Evolutionary conservation across 805 yeast species (phyloP), one percentile per base, ranked within the genome.

Genomic region (Kuraishia ogatae): DNA sequence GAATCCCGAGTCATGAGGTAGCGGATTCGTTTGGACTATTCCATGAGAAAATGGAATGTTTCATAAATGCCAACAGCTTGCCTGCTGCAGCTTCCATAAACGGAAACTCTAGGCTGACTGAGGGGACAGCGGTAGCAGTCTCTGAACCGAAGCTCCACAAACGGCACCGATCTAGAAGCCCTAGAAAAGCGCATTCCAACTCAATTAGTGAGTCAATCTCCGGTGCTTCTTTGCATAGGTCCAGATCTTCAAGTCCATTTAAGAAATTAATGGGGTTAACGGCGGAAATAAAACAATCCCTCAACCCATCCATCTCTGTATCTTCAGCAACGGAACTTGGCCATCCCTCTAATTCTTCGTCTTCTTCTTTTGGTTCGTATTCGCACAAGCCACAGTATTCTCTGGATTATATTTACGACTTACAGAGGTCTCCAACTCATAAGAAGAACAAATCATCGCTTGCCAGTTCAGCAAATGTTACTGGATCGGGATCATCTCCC

Each of bases 381-480:
- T 35, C 43, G 4, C 43, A 35, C 13, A 35, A 35, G 17, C 43
- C 43, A 10, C 43, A 35, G 13, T 47, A 47, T 22, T 21, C 22
- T 19, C 24, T 47, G 5, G 49, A 47, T 11, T 50, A 39, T 22
- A 15, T 50, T 15, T 46, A 50, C 13, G 20, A 20, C 20, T 20
- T 50, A 26, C 53, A 50, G 48, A 50, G 39, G 4, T 50, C 53
- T 6, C 53, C 53, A 2, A 35, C 48, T 3, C 23, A 50, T 6
- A 20, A 23, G 19, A 43, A 21, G 28, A 23, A 50, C 48, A 39
- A 22, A 7, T 47, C 49, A 47, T 47, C 48, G 29, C 26, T 39
- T 13, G 28, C 53, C 29, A 35, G 48, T 11, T 50, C 20, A 7
- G 43, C 19, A 23, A 24, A 48, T 15, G 7, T 23, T 48, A n/a